Evolutionary conservation across 2,329 filamentous ascomycete species (phyloP).

Genomic region (Tricladium varicosporioides): DNA sequence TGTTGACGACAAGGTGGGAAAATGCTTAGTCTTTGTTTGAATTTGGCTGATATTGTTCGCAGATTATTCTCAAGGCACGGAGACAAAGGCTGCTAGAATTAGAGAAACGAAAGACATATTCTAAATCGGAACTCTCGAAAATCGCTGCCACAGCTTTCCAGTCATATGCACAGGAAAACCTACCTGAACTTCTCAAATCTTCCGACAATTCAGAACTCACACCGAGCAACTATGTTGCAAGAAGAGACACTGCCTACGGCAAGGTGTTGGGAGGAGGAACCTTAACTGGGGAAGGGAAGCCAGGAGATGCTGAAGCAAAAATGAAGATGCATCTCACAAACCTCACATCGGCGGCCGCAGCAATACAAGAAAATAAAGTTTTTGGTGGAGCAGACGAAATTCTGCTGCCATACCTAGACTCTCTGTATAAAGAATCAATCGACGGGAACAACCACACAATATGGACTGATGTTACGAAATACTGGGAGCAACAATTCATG

Average conservation of each 20-base stretch:
- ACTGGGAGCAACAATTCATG: conserved; percentile 84
- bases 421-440: conserved; percentile 59
- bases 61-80: conserved; percentile 70
- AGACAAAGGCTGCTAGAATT: conserved; percentile 80
- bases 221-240: conserved; percentile 47
- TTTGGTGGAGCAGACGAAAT: conserved; percentile 62
- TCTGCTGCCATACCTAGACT: conserved; percentile 80
- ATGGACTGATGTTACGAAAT: conserved; percentile 81
- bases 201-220: conserved; percentile 42
- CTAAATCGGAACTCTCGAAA: conserved; percentile 44
- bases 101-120: conserved; percentile 66
- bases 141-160: conserved; percentile 53
- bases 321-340: conserved; percentile 68
- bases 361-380: conserved; percentile 47
- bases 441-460: conserved; percentile 66
- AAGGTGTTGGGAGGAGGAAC: conserved; percentile 54
- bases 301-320: conserved; percentile 63
- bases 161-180: conserved; percentile 53
- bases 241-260: conserved; percentile 53
- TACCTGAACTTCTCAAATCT: conserved; percentile 47
- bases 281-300: conserved; percentile 53
- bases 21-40: not conserved
- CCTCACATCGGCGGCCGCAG: conserved; percentile 41
- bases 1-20: conserved; percentile 56
- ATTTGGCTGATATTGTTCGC: conserved; percentile 8